Conservation (phyloP, 306 rosid species). For the Vigna angularis region DNA sequence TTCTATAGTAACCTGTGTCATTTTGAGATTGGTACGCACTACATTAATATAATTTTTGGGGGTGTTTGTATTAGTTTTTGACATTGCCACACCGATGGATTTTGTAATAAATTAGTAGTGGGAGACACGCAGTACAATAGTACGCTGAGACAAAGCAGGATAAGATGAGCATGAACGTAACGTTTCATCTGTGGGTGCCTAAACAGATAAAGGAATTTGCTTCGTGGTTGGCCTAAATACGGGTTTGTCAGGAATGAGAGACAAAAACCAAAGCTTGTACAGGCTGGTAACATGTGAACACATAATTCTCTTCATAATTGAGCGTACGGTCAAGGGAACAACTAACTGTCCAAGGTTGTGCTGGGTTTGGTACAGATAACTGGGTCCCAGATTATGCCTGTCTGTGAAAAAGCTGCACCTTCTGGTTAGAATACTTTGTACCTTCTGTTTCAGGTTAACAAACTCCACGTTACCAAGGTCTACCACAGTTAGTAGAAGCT, state of each 20-base stretch:
- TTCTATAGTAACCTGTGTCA: constrained; percentile 30
- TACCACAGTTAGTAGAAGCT: no score
- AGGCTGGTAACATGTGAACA: constrained; percentile 45
- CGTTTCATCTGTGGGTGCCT: constrained; percentile 8
- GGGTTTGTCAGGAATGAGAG: constrained; percentile 36
- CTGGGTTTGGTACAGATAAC: not conserved
- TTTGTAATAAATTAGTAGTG: not conserved
- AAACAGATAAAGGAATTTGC: constrained; percentile 29
- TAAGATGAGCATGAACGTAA: not conserved
- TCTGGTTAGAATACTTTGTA: not conserved
- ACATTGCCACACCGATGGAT: not conserved
- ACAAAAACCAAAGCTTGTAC: constrained; percentile 17
- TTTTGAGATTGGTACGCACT: constrained; percentile 30
- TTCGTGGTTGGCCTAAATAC: not conserved
- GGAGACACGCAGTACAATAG: not conserved
- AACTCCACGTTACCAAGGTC: no score
- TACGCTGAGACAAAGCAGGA: constrained; percentile 1
- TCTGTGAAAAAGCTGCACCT: constrained; percentile 27
- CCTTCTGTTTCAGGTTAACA: not conserved
- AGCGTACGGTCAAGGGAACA: not conserved
- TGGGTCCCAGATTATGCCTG: constrained; percentile 34
- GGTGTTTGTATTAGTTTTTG: constrained; percentile 35
- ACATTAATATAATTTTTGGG: constrained; percentile 35
- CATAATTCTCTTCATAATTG: constrained; percentile 17
- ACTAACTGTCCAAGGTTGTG: constrained; percentile 5